These are phyloP conservation scores for Pseudogymnoascus sp. DNA, from an alignment of 2,329 filamentous ascomycete species.

Conservation along the genomic window DNA sequence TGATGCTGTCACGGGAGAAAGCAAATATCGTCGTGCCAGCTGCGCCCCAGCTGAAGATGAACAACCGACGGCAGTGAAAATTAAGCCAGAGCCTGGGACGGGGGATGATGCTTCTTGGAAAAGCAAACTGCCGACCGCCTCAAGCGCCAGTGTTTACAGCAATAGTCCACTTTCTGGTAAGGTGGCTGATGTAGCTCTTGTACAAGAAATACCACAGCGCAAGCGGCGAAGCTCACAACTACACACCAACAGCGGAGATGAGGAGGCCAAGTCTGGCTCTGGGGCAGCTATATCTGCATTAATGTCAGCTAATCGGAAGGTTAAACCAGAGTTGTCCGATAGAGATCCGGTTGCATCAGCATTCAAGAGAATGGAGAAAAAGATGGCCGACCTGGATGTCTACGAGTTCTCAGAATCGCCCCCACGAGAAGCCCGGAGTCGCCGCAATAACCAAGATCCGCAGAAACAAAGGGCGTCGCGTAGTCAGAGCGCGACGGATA, in stretches of 20 bases:
- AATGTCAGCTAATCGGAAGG: slow-evolving; percentile 24
- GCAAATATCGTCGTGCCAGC: slow-evolving; percentile 34
- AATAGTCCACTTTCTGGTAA: slow-evolving; percentile 28
- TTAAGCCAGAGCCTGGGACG: slow-evolving; percentile 25
- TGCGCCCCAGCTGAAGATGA: slow-evolving; percentile 22
- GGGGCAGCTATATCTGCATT: slow-evolving; percentile 26
- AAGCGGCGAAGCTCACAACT: slow-evolving; percentile 27
- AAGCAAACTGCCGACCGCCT: slow-evolving; percentile 20
- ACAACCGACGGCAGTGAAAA: slow-evolving; percentile 13
- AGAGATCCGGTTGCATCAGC: slow-evolving; percentile 16
- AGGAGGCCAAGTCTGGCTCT: slow-evolving; percentile 15
- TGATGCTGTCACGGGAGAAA: slow-evolving; percentile 63
- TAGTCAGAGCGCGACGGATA: slow-evolving; percentile 7
- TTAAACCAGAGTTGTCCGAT: slow-evolving; percentile 21
- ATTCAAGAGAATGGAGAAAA: slow-evolving; percentile 15
- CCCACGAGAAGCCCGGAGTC: slow-evolving; percentile 6
- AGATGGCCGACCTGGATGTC: slow-evolving; percentile 23
- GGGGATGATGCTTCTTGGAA: slow-evolving; percentile 26
- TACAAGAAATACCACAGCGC: slow-evolving; percentile 25
- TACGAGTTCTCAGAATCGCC: slow-evolving; percentile 26
- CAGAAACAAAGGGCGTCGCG: not conserved
- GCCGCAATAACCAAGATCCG: not conserved
- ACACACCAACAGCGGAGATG: slow-evolving; percentile 15
- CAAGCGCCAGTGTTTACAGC: slow-evolving; percentile 20
- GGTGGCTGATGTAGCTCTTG: slow-evolving; percentile 19